Conservation (phyloP, 257 asterid species). For the Gentiana macrophylla region DNA sequence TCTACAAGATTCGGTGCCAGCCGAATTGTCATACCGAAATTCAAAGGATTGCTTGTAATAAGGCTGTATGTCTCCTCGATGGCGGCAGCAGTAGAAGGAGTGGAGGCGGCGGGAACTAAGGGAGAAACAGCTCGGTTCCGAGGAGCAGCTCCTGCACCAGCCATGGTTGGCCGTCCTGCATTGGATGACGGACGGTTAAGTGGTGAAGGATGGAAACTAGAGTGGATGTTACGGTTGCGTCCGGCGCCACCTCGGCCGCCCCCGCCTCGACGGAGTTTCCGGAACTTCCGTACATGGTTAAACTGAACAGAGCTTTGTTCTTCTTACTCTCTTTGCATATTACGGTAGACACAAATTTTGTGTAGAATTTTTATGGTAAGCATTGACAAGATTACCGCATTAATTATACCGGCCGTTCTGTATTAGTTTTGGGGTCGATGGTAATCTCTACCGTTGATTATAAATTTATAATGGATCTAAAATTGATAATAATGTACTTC, state of each 20-base stretch:
- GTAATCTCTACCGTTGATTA: too few relatives aligned
- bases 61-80: slow-evolving; percentile 45
- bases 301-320: too few relatives aligned
- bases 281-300: slow-evolving; percentile 53
- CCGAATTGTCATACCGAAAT: slow-evolving; percentile 80
- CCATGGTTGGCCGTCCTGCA: slow-evolving; percentile 42
- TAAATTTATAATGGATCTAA: too few relatives aligned
- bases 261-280: slow-evolving; percentile 64
- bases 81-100: slow-evolving; percentile 30
- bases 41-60: slow-evolving; percentile 64
- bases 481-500: too few relatives aligned
- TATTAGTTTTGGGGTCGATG: too few relatives aligned
- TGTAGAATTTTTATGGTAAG: too few relatives aligned
- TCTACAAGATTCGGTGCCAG: slow-evolving; percentile 88
- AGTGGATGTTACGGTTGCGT: slow-evolving; percentile 40
- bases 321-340: too few relatives aligned
- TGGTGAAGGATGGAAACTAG: slow-evolving; percentile 48
- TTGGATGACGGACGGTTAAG: slow-evolving; percentile 41
- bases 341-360: too few relatives aligned
- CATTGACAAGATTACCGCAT: too few relatives aligned
- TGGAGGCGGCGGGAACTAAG: slow-evolving; percentile 10
- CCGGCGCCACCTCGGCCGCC: slow-evolving; percentile 43
- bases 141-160: slow-evolving; percentile 24
- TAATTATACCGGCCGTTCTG: too few relatives aligned
- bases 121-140: slow-evolving; percentile 37